Conservation (phyloP, 2,329 filamentous ascomycete species). For the Penicillium vulpinum region DNA sequence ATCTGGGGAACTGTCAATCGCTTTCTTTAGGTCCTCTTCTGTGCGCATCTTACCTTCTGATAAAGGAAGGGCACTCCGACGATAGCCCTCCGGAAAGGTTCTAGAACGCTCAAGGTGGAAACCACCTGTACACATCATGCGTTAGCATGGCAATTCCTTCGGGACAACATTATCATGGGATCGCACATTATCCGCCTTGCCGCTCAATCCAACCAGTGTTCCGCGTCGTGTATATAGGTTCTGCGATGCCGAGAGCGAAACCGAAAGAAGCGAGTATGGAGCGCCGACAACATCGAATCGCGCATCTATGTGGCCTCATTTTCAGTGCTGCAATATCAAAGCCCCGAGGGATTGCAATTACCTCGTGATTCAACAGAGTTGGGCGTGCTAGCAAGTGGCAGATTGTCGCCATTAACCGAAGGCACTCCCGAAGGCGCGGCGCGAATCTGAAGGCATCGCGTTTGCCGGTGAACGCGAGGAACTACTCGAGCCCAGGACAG, state of each 20-base stretch:
- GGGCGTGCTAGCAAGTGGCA: conserved; percentile 40
- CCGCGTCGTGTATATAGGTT: conserved; percentile 89
- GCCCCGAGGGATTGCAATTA: conserved; percentile 20
- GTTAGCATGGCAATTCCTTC: not conserved
- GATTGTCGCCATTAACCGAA: conserved; percentile 38
- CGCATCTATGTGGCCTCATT: conserved; percentile 64
- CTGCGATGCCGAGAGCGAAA: conserved; percentile 89
- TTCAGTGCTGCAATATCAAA: conserved; percentile 14
- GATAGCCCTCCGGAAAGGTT: conserved; percentile 75
- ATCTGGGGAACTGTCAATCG: conserved; percentile 53
- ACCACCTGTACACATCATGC: conserved; percentile 60
- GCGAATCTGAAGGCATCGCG: conserved; percentile 47
- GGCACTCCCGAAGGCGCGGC: conserved; percentile 43
- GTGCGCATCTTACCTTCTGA: conserved; percentile 56
- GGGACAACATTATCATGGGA: not conserved
- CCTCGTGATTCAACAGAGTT: conserved; percentile 45
- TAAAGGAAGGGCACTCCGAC: conserved; percentile 94
- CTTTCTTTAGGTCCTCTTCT: not conserved
- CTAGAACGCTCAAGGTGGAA: conserved; percentile 83
- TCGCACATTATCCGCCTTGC: conserved; percentile 82
- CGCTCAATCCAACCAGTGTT: conserved; percentile 84
- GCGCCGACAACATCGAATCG: conserved; percentile 90
- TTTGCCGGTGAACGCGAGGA: conserved; percentile 29
- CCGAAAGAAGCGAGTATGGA: conserved; percentile 90
- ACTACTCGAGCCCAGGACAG: conserved; percentile 36